Conservation (phyloP, 1,284 basidiomycete species). For the Sporisorium graminicola region DNA sequence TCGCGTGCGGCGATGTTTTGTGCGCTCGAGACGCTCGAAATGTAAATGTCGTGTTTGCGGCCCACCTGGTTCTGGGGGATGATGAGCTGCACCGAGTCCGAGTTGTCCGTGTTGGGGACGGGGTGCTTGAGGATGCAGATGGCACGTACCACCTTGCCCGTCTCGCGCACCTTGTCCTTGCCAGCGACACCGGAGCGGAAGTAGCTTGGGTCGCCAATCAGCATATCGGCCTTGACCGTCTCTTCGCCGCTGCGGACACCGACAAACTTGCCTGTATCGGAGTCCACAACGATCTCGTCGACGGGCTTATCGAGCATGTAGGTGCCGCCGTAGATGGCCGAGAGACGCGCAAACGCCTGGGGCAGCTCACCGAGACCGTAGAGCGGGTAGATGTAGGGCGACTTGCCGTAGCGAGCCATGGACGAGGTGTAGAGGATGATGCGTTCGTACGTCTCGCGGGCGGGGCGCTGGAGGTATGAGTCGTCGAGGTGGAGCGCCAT, state of each 20-base stretch:
- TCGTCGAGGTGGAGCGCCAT: slow-evolving; percentile 99
- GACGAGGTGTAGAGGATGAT: slow-evolving; percentile 98
- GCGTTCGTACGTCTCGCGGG: slow-evolving; percentile 90
- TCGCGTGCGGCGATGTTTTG: slow-evolving; percentile 98
- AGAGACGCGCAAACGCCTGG: slow-evolving; percentile 93
- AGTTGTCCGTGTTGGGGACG: slow-evolving; percentile 95
- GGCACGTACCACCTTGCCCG: slow-evolving; percentile 93
- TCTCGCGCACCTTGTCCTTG: slow-evolving; percentile 82
- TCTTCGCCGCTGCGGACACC: slow-evolving; percentile 91
- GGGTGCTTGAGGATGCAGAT: slow-evolving; percentile 99
- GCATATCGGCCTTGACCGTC: slow-evolving; percentile 96
- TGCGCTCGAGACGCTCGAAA: slow-evolving; percentile 94
- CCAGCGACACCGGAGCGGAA: slow-evolving; percentile 79
- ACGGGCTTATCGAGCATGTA: slow-evolving; percentile 99
- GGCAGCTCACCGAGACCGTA: slow-evolving; percentile 99
- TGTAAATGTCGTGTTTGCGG: slow-evolving; percentile 97
- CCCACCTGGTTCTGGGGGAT: slow-evolving; percentile 98
- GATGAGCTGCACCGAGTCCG: slow-evolving; percentile 91
- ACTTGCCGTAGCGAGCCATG: slow-evolving; percentile 99
- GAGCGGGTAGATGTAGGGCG: slow-evolving; percentile 98
- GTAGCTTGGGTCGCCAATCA: slow-evolving; percentile 98
- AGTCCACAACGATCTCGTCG: slow-evolving; percentile 86
- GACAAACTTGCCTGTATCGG: slow-evolving; percentile 86
- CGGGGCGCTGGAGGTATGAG: slow-evolving; percentile 92
- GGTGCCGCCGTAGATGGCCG: slow-evolving; percentile 98